phyloP scores from a whole-genome alignment of 192 early-diverging fungal genomes.

The Mortierella alpina region DNA sequence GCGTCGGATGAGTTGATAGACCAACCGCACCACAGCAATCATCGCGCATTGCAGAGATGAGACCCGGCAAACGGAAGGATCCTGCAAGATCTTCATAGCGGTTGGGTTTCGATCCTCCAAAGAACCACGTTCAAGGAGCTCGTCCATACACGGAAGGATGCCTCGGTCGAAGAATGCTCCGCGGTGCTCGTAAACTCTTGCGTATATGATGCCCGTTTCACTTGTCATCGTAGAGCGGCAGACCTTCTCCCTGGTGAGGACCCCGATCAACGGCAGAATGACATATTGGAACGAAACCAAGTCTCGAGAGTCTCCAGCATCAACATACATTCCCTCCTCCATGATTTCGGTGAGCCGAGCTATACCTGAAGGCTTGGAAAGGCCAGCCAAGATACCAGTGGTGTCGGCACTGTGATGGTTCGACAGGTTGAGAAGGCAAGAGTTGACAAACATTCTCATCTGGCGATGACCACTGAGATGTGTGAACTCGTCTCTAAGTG shows the following conservation, averaged over 20 bases:
- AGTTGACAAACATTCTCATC: constrained; percentile 37
- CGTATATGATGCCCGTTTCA: constrained; percentile 40
- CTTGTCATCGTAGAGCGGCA: constrained; percentile 44
- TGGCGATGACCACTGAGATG: not conserved
- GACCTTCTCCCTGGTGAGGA: constrained; percentile 47
- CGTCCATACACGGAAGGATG: constrained; percentile 36
- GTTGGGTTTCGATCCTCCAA: constrained; percentile 4
- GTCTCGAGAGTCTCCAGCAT: constrained; percentile 9
- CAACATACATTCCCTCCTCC: constrained; percentile 28
- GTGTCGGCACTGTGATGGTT: constrained; percentile 43
- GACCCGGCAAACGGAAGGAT: constrained; percentile 12
- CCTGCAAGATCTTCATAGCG: not conserved
- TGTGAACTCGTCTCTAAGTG: constrained; percentile 9
- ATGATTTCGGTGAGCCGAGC: constrained; percentile 37
- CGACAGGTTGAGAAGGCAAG: constrained; percentile 43
- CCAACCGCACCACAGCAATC: constrained; percentile 42
- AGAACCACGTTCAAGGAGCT: constrained; percentile 28
- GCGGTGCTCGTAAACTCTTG: constrained; percentile 38
- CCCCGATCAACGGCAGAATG: constrained; percentile 51
- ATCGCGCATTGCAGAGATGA: constrained; percentile 30
- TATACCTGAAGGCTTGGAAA: constrained; percentile 20
- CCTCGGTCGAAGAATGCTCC: constrained; percentile 29
- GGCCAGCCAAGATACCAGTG: constrained; percentile 23
- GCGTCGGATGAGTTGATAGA: constrained; percentile 50
- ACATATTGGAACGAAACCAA: constrained; percentile 53